Conservation (phyloP, 768 basidiomycete species). For the Xerocomellus chrysenteron region DNA sequence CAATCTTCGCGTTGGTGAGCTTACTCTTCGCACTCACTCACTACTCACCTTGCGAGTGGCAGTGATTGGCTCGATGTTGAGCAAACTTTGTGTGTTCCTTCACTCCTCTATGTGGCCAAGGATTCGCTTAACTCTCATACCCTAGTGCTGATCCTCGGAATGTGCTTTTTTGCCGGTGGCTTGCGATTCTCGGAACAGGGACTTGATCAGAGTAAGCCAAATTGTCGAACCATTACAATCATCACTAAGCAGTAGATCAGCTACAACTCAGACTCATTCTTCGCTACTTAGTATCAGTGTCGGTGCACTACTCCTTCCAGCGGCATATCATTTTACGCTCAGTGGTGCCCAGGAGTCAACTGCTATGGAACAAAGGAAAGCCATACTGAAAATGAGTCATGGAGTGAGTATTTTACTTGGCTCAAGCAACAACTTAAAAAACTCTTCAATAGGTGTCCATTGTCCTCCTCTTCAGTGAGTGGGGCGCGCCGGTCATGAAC, state of each 20-base stretch:
- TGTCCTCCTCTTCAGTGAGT: slow-evolving; percentile 52
- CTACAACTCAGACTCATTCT: slow-evolving; percentile 68
- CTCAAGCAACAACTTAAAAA: neutral
- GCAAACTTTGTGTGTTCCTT: slow-evolving; percentile 58
- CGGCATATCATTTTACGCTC: slow-evolving; percentile 70
- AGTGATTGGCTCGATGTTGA: slow-evolving; percentile 85
- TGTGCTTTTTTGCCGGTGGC: slow-evolving; percentile 90
- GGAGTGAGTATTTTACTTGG: slow-evolving; percentile 38
- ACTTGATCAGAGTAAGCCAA: slow-evolving; percentile 63
- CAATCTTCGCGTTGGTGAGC: slow-evolving; percentile 67
- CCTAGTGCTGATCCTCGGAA: slow-evolving; percentile 76
- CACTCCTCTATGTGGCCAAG: neutral
- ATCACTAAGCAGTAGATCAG: slow-evolving; percentile 25
- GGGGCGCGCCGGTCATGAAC: neutral
- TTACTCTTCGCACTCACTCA: neutral
- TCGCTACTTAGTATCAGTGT: slow-evolving; percentile 78
- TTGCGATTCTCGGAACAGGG: slow-evolving; percentile 77
- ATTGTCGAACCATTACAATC: neutral
- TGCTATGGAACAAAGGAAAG: slow-evolving; percentile 34
- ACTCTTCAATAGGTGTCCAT: slow-evolving; percentile 42
- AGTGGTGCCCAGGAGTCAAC: slow-evolving; percentile 20
- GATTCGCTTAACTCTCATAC: slow-evolving; percentile 6
- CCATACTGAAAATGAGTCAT: slow-evolving; percentile 51
- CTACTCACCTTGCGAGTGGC: slow-evolving; percentile 7
- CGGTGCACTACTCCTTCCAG: slow-evolving; percentile 74